phyloP scores from a whole-genome alignment of 2,329 filamentous ascomycete species.

The Magnaporthales sp. region DNA sequence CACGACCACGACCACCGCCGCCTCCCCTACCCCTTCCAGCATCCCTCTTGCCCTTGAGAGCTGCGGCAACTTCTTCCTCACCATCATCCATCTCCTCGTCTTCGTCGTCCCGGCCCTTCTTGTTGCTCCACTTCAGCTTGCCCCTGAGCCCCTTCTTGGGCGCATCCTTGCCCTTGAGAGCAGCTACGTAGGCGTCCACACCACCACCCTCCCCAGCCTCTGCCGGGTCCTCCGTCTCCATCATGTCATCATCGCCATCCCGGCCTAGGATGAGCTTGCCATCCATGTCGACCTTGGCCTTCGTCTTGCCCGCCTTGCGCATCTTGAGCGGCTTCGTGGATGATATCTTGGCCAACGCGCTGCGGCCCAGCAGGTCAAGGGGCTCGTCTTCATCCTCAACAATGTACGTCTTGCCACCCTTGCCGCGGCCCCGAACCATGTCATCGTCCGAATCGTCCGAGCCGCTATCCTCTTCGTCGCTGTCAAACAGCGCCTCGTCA shows the following conservation, averaged over 20 bases:
- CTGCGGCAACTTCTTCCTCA: constrained; percentile 30
- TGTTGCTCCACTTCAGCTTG: constrained; percentile 64
- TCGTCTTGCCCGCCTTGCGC: constrained; percentile 50
- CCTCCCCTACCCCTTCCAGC: constrained; percentile 20
- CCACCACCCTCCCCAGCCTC: constrained; percentile 38
- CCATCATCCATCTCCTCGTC: constrained; percentile 37
- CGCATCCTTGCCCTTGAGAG: constrained; percentile 58
- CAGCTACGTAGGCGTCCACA: constrained; percentile 61
- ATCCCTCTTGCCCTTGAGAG: constrained; percentile 37
- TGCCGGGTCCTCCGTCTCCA: constrained; percentile 45
- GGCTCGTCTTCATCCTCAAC: constrained; percentile 92
- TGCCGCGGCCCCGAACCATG: constrained; percentile 34
- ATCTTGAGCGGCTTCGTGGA: constrained; percentile 71
- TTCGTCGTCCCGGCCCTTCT: constrained; percentile 36
- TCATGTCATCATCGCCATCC: constrained; percentile 44
- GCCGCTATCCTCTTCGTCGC: constrained; percentile 54
- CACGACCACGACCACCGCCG: constrained; percentile 17
- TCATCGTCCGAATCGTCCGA: constrained; percentile 50
- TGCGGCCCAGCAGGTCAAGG: constrained; percentile 83
- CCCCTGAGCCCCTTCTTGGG: constrained; percentile 57
- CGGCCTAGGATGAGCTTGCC: constrained; percentile 72
- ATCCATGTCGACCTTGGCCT: constrained; percentile 64
- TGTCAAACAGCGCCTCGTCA: constrained; percentile 91
- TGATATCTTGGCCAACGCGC: constrained; percentile 85
- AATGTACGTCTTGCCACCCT: constrained; percentile 71